Evolutionary conservation across 805 yeast genomes (phyloP), one percentile per base, ranked within the genome.

Genomic region (Limtongozyma cylindracea): DNA sequence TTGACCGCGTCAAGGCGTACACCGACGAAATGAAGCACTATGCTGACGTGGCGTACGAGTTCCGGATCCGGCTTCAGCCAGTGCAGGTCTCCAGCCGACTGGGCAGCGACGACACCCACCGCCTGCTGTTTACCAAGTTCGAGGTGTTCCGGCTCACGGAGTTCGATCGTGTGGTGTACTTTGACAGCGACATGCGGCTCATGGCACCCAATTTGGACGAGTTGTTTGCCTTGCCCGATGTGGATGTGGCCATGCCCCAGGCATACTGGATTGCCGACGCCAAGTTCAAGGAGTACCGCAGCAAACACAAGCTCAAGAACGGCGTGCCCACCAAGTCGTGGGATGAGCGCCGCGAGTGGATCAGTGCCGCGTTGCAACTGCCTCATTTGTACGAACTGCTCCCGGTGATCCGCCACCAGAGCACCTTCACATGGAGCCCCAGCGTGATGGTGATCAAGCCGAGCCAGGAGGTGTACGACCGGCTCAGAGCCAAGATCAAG

Each of bases 401-500:
- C 22, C 41, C 39, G 23, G 38, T 30, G 28, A 35, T 8, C 6
- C 18, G 10, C 18, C 18, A 9, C 18, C 5, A 5, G 10, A 5
- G 18, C 6, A 9, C 18, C 18, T 9, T 9, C n/a, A 10, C 5
- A 6, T 8, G n/a, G 11, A n/a, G 18, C 7, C 11, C 6, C 11
- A 61, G 60, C 28, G 35, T 69, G 5, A 66, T 69, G 68, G 69
- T 68, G 5, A 42, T 66, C n/a, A 50, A 45, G 19, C 77, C 77
- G 3, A 45, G 45, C 4, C 21, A 25, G 6, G 29, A 32, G 15
- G 19, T 32, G 4, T 52, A 39, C 27, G 23, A 35, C 5, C 26
- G 32, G 12, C 27, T 34, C 28, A 29, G 25, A 22, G 24, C 35
- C 9, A 37, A 39, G 17, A 30, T 42, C 0, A 27, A 31, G 9